Base-by-base conservation (phyloP, 768 basidiomycete genomes). In the Lactifluus rugatus region DNA sequence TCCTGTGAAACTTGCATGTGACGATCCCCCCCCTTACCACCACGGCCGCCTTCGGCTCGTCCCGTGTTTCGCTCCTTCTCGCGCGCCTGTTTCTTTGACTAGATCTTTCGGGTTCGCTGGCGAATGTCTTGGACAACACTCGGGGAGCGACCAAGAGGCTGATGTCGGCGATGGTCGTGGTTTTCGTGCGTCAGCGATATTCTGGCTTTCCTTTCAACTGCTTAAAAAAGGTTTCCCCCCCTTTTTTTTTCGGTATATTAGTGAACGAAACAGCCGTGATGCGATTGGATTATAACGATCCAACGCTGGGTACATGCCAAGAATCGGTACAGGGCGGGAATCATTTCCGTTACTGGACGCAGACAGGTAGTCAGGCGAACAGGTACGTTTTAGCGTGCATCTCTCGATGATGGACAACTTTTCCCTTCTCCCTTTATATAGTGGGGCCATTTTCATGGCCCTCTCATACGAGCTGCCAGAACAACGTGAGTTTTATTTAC, bases 301-400 rank as follows among this genome's bases (percentile, higher is more conserved):
- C 83, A 0, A 73, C 82, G 52, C 70, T 93, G n/a, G 93, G 93
- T 0, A 81, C 92, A 1, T 95, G 93, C 71, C 73, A 79, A 64
- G 93, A 96, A 71, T 88, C 89, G 2, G 78, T 94, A 42, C 67
- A 88, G 63, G 93, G 93, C 2, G 93, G 93, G 6, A 80, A 88
- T 66, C 93, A 96, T 67, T 81, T 93, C 67, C 81, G 93, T 41
- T 94, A 93, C 69, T 94, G 91, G 92, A 70, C 76, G 5, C 93
- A 94, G 72, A 78, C 89, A 58, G 91, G 90, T 0, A 60, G 72
- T 13, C 28, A 69, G 3, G 83, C 74, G 6, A 75, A 89, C 65
- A 86, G 78, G 84, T 82, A 52, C 46, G 78, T 66, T 11, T 44
- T 19, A 45, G 9, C 31, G 4, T 23, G 16, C 16, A 16, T 8